Base-by-base conservation (phyloP, 2,329 filamentous ascomycete genomes). In the Scedosporium boydii region DNA sequence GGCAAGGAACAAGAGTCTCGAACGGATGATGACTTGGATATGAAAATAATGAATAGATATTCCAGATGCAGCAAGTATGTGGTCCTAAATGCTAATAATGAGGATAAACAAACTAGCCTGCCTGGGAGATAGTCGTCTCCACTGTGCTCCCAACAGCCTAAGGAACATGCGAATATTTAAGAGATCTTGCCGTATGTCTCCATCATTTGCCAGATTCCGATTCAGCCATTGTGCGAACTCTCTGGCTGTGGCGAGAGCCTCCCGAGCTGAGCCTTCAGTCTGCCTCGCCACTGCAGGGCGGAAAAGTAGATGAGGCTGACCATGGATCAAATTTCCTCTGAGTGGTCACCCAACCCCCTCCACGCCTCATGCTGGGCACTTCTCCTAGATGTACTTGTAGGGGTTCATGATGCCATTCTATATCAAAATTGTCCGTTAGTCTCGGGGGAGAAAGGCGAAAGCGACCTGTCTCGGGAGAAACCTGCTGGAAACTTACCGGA, bases 351-450 rank as follows among this genome's bases (percentile, higher is more conserved):
- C 44, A 48, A 48, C 16, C 44, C 16, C 44, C 21, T 29, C 44
- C n/a, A 23, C 6, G n/a, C 44, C 44, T 1, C n/a, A 48, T 21
- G 44, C 16, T 7, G 21, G 21, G 44, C 44, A 18, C 12, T 48
- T 48, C 26, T 26, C 48, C 70, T 76, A 88, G 67, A 98, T 89
- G 74, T 97, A 98, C 78, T 98, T 98, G 81, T 98, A 98, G 0
- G 93, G 93, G 77, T 97, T 98, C 91, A 98, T 96, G 76, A 98
- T 98, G 58, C 92, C 93, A 68, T 96, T 96, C 91, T 96, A 69
- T 23, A 60, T 57, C 58, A 12, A 42, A 16, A 2, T 16, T n/a
- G 44, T 41, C 23, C 53, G 59, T 16, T 23, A 12, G 14, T 18
- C 23, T 26, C 12, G 18, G 29, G 38, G 57, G 16, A 51, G 38